Base-by-base conservation (phyloP, 768 basidiomycete genomes). In the Saitozyma sp. region DNA sequence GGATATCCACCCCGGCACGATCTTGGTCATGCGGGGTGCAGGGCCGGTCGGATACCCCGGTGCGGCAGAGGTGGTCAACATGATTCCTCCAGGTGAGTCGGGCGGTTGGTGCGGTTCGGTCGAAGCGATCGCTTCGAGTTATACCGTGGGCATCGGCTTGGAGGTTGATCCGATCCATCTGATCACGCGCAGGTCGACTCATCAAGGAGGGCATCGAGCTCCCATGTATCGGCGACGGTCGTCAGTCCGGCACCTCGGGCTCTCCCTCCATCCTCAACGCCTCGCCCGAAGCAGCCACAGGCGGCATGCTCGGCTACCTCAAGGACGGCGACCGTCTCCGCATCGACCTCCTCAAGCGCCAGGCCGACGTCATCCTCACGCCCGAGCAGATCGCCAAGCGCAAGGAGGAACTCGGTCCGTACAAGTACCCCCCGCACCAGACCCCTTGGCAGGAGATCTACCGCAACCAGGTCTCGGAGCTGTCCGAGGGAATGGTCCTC, bases 381-480 rank as follows among this genome's bases (percentile, higher is more conserved):
- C 20, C 48, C 5, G 71, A 70, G 38, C 66, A 78, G 61, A 74
- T 77, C 41, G 66, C 68, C 42, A 48, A 59, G 51, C 59, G 77
- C 13, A 68, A 72, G 63, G 65, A 70, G 49, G 69, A 71, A 39
- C 61, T 63, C 62, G 72, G 75, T 4, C 52, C 65, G 6, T 73
- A 68, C 54, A 63, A 68, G 49, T 40, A 46, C 13, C 77, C 77
- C 4, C 50, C 57, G 14, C 64, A 61, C 56, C 77, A 78, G 58
- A 78, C 77, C 11, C 77, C 77, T 9, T 78, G 77, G 77, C 77
- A 78, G 66, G 71, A 78, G 57, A 65, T 78, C 29, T 78, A 73
- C 51, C 67, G 77, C 59, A 61, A 69, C 6, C 59, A 67, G n/a
- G 77, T 76, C 20, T 65, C 67, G 0, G 68, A 78, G 58, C 60